A percentile compares a stretch with the other conserved stretches of the same genome.
Evolutionary conservation across 805 yeast genomes (phyloP).

Genomic region (Lipomyces lipofer): DNA sequence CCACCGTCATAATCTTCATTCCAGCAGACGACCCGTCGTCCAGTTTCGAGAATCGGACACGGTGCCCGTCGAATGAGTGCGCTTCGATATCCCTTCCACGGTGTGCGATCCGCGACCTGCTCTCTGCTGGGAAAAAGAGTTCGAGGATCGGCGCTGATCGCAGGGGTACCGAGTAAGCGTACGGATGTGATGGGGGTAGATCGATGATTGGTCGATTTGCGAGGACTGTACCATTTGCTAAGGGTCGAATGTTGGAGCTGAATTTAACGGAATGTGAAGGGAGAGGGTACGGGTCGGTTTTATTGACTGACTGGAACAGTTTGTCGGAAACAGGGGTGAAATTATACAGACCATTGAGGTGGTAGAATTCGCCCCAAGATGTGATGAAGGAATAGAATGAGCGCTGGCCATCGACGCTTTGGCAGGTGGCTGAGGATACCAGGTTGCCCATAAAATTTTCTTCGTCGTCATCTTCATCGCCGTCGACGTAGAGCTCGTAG

Average conservation of each 20-base stretch:
- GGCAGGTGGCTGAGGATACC: slow-evolving; percentile 10
- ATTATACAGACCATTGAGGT: slow-evolving; percentile 32
- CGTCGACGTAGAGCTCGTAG: neutral
- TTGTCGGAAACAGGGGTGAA: slow-evolving; percentile 19
- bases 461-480: neutral
- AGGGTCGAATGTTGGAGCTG: slow-evolving; percentile 12
- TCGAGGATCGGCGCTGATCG: slow-evolving; percentile 15
- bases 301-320: slow-evolving; percentile 11
- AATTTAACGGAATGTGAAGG: neutral
- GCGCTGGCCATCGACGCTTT: neutral
- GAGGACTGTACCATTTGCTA: neutral
- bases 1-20: slow-evolving; percentile 17
- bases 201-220: slow-evolving; percentile 21
- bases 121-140: slow-evolving; percentile 25
- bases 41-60: slow-evolving; percentile 17
- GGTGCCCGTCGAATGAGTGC: slow-evolving; percentile 29
- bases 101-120: slow-evolving; percentile 6
- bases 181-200: slow-evolving; percentile 27
- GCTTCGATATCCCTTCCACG: slow-evolving; percentile 22
- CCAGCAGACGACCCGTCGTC: slow-evolving; percentile 6
- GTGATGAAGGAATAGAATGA: slow-evolving; percentile 40
- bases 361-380: slow-evolving; percentile 40
- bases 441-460: neutral
- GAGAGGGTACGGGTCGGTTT: neutral
- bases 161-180: slow-evolving; percentile 23